Evolutionary conservation across 2,329 filamentous ascomycete genomes (phyloP), one percentile per base, ranked within the genome.

Genomic region (Diaporthe longicolla): DNA sequence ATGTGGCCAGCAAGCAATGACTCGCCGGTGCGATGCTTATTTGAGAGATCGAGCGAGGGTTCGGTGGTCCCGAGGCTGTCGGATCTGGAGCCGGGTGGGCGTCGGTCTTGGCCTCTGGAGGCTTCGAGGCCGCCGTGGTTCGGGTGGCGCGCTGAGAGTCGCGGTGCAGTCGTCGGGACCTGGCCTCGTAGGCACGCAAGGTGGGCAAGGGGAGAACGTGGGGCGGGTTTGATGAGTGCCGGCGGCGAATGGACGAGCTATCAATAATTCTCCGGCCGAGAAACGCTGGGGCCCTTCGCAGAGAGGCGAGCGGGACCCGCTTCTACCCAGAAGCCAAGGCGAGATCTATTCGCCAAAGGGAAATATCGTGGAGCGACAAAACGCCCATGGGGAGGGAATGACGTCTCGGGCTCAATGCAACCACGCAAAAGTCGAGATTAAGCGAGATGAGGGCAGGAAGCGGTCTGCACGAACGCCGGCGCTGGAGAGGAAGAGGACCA

Each of bases 1-100:
- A 13, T 68, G 37, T 61, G 57, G 35, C 57, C 57, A 71, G 48
- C 57, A 63, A 70, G 73, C 70, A 73, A 75, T 70, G 63, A 73
- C 45, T 29, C 37, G 70, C 29, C 37, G 35, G 50, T 29, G 19
- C 8, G 55, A 70, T 32, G 55, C 26, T 45, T 43, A 54, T 57
- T 71, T 24, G 61, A 55, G 24, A 24, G 45, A 19, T 50, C 48
- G 45, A 48, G 29, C 17, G 29, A 55, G 24, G 26, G 26, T 48
- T 24, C 37, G 50, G n/a, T 55, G 61, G 63, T 26, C 55, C 50
- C 55, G 43, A 65, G 73, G 26, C 17, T 29, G 40, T 65, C 57
- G 45, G 70, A 37, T 55, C 45, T 70, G 43, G 21, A 58, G 55
- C 54, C 54, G 52, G 26, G 17, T 59, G 59, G 66, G 26, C 35